phyloP scores from a whole-genome alignment of 139 green algal species.

The Monoraphidium neglectum region DNA sequence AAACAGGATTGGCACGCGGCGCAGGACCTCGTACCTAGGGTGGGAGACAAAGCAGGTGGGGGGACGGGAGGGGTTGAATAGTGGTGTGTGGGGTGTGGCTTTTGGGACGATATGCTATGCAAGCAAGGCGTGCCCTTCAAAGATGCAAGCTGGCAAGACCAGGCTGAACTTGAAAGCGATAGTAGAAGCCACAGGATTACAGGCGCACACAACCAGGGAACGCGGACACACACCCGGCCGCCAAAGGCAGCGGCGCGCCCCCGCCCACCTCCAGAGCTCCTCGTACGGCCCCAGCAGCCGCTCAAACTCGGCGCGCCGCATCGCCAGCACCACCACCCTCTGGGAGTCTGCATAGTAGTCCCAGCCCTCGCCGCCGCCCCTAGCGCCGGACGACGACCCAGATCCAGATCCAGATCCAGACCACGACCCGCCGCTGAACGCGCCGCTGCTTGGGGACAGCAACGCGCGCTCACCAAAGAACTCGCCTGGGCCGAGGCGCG shows the following conservation, averaged over 20 bases:
- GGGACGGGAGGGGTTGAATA: neutral
- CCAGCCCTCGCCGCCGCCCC: neutral
- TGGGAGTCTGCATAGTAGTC: neutral
- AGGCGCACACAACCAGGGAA: too few relatives aligned
- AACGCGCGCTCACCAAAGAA: conserved; percentile 85
- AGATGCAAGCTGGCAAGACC: neutral
- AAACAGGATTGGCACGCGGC: conserved; percentile 69
- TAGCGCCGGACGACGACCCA: conserved; percentile 36
- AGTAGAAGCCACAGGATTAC: too few relatives aligned
- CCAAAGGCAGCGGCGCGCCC: too few relatives aligned
- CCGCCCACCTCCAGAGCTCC: conserved; percentile 76
- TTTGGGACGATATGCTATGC: neutral
- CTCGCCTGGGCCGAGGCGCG: conserved; percentile 50
- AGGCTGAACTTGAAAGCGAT: neutral
- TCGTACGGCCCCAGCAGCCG: conserved; percentile 86
- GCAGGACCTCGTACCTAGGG: neutral
- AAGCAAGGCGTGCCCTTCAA: neutral
- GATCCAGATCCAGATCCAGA: too few relatives aligned
- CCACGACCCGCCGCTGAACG: too few relatives aligned
- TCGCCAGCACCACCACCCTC: neutral
- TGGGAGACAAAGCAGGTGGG: too few relatives aligned
- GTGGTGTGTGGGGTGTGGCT: too few relatives aligned
- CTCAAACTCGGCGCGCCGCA: conserved; percentile 60
- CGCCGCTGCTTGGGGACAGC: conserved; percentile 26
- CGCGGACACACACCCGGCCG: too few relatives aligned